phyloP scores from a whole-genome alignment of 805 yeast species.

The Lachancea dasiensis region DNA sequence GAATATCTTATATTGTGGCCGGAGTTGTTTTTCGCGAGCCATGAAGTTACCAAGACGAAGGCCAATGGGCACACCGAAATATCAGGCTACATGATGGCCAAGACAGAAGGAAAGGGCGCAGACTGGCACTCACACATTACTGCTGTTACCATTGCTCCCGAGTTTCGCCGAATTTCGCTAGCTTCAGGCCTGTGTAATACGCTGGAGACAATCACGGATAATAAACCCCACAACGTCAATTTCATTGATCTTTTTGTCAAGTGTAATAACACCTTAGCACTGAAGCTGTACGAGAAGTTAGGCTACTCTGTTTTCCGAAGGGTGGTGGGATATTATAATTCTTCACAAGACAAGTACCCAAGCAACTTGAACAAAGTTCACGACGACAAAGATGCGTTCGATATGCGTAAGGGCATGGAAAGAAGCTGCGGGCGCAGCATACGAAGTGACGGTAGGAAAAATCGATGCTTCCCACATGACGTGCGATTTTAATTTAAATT shows the following conservation, averaged over 20 bases:
- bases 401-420: constrained; percentile 64
- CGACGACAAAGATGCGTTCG: constrained; percentile 82
- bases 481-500: constrained; percentile 43
- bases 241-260: constrained; percentile 90
- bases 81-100: constrained; percentile 89
- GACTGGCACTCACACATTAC: constrained; percentile 98
- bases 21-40: constrained; percentile 73
- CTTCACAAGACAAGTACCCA: constrained; percentile 41
- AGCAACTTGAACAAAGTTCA: constrained; percentile 37
- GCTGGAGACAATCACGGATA: constrained; percentile 65
- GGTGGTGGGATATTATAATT: constrained; percentile 82
- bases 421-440: constrained; percentile 51
- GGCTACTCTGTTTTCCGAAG: constrained; percentile 83
- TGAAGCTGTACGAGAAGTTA: constrained; percentile 73
- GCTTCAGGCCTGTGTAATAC: constrained; percentile 75
- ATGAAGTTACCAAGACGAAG: constrained; percentile 37
- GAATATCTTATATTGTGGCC: constrained; percentile 88
- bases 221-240: constrained; percentile 72
- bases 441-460: constrained; percentile 54
- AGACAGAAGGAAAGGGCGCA: constrained; percentile 76
- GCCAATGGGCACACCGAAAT: constrained; percentile 13
- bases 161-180: constrained; percentile 76
- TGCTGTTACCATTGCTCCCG: constrained; percentile 84
- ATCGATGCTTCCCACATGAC: constrained; percentile 60
- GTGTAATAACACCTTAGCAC: constrained; percentile 75